Conservation (phyloP, 352 stramenopile genomes). For the Phytophthora aleatoria region DNA sequence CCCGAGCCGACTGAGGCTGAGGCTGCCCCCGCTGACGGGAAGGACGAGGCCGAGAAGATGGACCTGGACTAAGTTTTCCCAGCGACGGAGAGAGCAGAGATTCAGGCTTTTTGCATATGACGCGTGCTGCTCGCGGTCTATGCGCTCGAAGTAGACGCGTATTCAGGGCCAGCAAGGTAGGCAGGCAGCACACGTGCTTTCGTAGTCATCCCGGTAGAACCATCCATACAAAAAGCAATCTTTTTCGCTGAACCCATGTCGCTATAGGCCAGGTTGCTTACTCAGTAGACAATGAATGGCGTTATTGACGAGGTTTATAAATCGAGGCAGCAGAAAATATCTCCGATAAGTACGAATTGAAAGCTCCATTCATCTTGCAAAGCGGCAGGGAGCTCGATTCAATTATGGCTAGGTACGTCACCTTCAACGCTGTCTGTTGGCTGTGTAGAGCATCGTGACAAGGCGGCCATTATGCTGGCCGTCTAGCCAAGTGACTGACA, state of each 20-base stretch:
- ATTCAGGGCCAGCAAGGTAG: slow-evolving; percentile 18
- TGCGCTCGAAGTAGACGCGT: slow-evolving; percentile 31
- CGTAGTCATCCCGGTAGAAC: slow-evolving; percentile 25
- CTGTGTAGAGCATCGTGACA: background rate
- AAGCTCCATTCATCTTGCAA: slow-evolving; percentile 34
- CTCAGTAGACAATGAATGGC: background rate
- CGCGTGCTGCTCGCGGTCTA: slow-evolving; percentile 20
- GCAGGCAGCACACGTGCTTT: slow-evolving; percentile 19
- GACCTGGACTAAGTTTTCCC: slow-evolving; percentile 75
- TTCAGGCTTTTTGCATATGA: slow-evolving; percentile 36
- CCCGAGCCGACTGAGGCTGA: slow-evolving; percentile 50
- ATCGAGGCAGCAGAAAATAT: background rate
- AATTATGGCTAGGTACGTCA: slow-evolving; percentile 32
- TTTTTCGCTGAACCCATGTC: slow-evolving; percentile 21
- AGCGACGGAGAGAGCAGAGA: slow-evolving; percentile 11
- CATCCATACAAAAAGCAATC: slow-evolving; percentile 29
- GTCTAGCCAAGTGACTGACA: slow-evolving; percentile 8
- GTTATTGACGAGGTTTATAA: background rate
- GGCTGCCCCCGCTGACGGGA: slow-evolving; percentile 36
- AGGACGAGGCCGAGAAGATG: slow-evolving; percentile 79
- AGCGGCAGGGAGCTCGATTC: slow-evolving; percentile 5
- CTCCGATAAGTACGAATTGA: slow-evolving; percentile 22
- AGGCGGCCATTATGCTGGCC: background rate
- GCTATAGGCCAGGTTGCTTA: background rate
- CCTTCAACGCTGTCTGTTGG: background rate